Base-by-base conservation (phyloP, 495 filamentous ascomycete species). In the Trichocladium uniseriatum region DNA sequence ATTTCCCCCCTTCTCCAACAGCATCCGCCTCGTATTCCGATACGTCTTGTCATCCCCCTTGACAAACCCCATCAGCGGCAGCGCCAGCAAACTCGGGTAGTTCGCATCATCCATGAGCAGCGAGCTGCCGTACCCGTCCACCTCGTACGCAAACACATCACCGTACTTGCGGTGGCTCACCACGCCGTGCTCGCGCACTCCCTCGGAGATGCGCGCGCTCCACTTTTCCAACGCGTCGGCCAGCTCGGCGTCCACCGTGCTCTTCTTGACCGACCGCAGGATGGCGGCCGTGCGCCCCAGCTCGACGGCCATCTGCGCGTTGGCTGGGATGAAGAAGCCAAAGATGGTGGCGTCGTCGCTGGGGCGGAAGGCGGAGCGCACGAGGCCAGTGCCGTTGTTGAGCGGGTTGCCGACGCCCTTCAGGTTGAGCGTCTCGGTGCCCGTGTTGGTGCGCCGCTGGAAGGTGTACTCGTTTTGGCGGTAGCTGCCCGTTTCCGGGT, bases 91-190 rank as follows among this genome's bases (percentile, higher is more conserved):
- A 0, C 89, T 95, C 1, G 92, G 92, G 32, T 97, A 78, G 55
- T 99, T 99, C 11, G 92, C 92, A 62, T 99, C 92, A 56, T 99
- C 92, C 92, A 98, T 97, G 27, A 98, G 65, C 43, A 95, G 85
- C 5, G 79, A 75, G 11, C 86, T 89, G 39, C 92, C 94, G 56
- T 92, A 99, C 1, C 92, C 92, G 62, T 99, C 92, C 13, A 97
- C 88, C 66, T 99, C 92, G 61, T 84, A 99, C 6, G 92, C 92
- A 62, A 95, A 99, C 4, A 99, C 92, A 18, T 84, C 71, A 24
- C 94, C 94, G 54, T 83, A 95, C 36, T 76, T 82, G 54, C 82
- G 77, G 58, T 95, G 89, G 3, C 71, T 66, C n/a, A 97, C 83
- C 11, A 95, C 83, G n/a, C 86, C 92, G 57, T 97, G 79, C 50